Conservation (phyloP, 495 filamentous ascomycete species). For the Wilcoxina mikolae region DNA sequence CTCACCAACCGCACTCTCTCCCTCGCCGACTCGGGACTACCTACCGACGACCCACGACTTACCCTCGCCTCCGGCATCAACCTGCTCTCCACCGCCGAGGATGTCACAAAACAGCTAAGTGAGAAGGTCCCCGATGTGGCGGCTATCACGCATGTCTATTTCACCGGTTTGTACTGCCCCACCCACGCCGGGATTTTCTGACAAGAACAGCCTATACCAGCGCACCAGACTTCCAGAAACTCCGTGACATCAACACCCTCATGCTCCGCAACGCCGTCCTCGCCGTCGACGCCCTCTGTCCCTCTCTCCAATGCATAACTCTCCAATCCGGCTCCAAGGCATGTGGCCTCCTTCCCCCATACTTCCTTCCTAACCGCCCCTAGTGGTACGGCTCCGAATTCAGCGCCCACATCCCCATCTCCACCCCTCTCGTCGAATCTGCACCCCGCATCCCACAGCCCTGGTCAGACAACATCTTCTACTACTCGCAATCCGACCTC, state of each 20-base stretch:
- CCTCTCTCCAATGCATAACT: slow-evolving; percentile 31
- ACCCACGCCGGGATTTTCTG: neutral
- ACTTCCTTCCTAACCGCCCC: no score
- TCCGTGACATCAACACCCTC: neutral
- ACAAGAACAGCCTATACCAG: neutral
- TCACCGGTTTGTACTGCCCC: slow-evolving; percentile 9
- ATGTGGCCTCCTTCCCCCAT: no score
- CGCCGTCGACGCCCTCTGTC: slow-evolving; percentile 27
- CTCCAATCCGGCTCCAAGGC: slow-evolving; percentile 36
- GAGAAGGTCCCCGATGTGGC: slow-evolving; percentile 20
- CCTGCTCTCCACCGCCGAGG: slow-evolving; percentile 16
- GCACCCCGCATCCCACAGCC: slow-evolving; percentile 33
- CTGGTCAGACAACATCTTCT: slow-evolving; percentile 35
- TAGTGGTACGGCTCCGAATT: neutral
- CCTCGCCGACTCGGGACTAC: slow-evolving; percentile 16
- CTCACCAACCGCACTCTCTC: slow-evolving; percentile 23
- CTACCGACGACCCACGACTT: slow-evolving; percentile 12
- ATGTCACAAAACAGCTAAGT: slow-evolving; percentile 16
- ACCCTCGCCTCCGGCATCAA: slow-evolving; percentile 19
- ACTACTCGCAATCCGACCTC: slow-evolving; percentile 35
- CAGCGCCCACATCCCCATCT: neutral
- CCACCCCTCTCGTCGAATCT: slow-evolving; percentile 26
- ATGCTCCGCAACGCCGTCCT: slow-evolving; percentile 21
- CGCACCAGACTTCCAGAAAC: neutral
- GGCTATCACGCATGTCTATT: slow-evolving; percentile 14